Conservation (phyloP, 495 filamentous ascomycete species). For the Penicillium canescens region DNA sequence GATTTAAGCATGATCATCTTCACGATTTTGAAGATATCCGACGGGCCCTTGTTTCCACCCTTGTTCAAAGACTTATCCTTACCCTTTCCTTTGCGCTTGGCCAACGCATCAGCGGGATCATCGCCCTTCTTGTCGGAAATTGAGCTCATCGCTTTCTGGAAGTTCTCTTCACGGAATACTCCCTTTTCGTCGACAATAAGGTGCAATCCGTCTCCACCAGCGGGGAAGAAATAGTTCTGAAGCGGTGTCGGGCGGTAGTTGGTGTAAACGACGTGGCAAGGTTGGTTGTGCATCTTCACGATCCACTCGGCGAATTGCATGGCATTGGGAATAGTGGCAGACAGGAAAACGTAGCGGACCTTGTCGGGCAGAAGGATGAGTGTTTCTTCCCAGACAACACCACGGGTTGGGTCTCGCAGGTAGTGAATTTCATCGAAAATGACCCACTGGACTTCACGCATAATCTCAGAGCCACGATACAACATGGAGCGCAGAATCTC, state of each 20-base stretch:
- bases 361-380: constrained; percentile 97
- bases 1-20: constrained; percentile 97
- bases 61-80: constrained; percentile 91
- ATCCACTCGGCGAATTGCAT: constrained; percentile 99
- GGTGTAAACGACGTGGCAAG: constrained; percentile 97
- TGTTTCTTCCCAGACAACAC: constrained; percentile 99
- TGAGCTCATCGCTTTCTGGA: constrained; percentile 87
- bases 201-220: constrained; percentile 90
- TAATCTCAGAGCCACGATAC: constrained; percentile 97
- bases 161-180: constrained; percentile 92
- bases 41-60: constrained; percentile 70
- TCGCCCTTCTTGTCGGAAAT: constrained; percentile 88
- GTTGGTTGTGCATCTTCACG: constrained; percentile 92
- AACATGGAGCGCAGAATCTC: constrained; percentile 99
- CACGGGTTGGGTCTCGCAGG: constrained; percentile 77
- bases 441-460: constrained; percentile 98
- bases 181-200: constrained; percentile 96
- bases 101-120: constrained; percentile 74
- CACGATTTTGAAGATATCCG: constrained; percentile 95
- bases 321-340: constrained; percentile 97
- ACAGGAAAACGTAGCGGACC: constrained; percentile 96
- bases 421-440: constrained; percentile 99
- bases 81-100: constrained; percentile 78
- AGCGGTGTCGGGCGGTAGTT: constrained; percentile 95
- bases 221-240: constrained; percentile 97